These are phyloP conservation scores for Circinella minor DNA, from an alignment of 371 early-diverging fungal genomes.

Conservation along the genomic window DNA sequence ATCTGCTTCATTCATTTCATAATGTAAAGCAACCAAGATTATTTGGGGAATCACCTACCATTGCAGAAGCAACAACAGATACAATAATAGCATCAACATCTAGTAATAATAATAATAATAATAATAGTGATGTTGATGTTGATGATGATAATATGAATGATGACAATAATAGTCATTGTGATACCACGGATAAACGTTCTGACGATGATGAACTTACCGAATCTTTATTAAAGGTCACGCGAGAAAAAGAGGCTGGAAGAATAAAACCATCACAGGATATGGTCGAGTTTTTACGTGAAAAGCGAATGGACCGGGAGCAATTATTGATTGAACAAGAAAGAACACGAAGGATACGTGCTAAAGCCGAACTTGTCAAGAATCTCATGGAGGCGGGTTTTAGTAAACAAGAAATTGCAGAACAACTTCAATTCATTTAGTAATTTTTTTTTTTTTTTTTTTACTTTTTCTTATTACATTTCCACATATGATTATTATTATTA, in stretches of 20 bases:
- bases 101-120: too few relatives aligned
- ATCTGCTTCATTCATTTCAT: conserved; percentile 1
- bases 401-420: conserved; percentile 47
- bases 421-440: conserved; percentile 27
- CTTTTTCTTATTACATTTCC: conserved; percentile 3
- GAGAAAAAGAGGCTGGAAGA: conserved; percentile 48
- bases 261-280: conserved; percentile 51
- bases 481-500: background rate
- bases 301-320: conserved; percentile 45
- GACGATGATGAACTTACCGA: conserved; percentile 30
- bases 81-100: too few relatives aligned
- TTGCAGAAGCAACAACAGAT: too few relatives aligned
- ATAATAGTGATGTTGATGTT: too few relatives aligned
- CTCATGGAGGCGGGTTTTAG: conserved; percentile 49
- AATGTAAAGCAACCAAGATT: too few relatives aligned
- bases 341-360: conserved; percentile 47
- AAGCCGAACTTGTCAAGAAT: conserved; percentile 51
- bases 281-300: conserved; percentile 47
- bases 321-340: conserved; percentile 47
- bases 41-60: too few relatives aligned
- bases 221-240: conserved; percentile 41
- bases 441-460: conserved; percentile 12
- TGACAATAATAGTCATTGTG: too few relatives aligned
- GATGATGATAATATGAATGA: too few relatives aligned
- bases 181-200: conserved; percentile 9